Evolutionary conservation across 176 grass and related monocot genomes (phyloP), one percentile per base, ranked within the genome.

Genomic region (Hsuehochloa calcarea): DNA sequence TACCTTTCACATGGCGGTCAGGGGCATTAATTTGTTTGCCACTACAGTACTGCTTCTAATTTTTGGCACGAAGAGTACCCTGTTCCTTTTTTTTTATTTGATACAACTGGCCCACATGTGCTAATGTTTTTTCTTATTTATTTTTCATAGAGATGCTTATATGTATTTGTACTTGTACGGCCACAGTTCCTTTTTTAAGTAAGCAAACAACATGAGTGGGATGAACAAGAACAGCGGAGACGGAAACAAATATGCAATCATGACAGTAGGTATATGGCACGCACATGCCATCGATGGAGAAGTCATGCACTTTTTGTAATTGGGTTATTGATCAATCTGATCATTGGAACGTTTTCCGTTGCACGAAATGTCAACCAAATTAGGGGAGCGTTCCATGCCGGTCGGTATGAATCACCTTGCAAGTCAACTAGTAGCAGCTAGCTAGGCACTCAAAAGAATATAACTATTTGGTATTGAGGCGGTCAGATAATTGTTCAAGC

Each of bases 261-360:
- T 89, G 49, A 67, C 14, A 49, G 20, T 82, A 47, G 58, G 66
- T 74, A 80, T 20, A 66, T 23, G 16, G 55, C 34, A 87, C 8
- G 63, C 81, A 39, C 81, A 77, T 85, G 83, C 67, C 45, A 27
- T 47, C 20, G 19, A 86, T 63, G 83, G 63, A 64, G 71, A 68
- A 60, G 38, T 68, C 62, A 25, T 35, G 72, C 25, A 20, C 39
- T 16, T 82, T 34, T 64, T 15, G 19, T 13, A 35, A 22, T 62
- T 61, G 44, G 41, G n/a, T 60, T 70, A 85, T 20, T 63, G 63
- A 37, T 77, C 56, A 63, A 29, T 47, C 54, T 43, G 74, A 79
- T 65, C n/a, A 72, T 77, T 64, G 44, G 19, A 26, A 62, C 44
- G 13, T 70, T 80, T 68, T 72, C 44, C 20, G 35, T 66, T 58